phyloP scores from a whole-genome alignment of 108 stramenopile species.

The Asterionellopsis glacialis region DNA sequence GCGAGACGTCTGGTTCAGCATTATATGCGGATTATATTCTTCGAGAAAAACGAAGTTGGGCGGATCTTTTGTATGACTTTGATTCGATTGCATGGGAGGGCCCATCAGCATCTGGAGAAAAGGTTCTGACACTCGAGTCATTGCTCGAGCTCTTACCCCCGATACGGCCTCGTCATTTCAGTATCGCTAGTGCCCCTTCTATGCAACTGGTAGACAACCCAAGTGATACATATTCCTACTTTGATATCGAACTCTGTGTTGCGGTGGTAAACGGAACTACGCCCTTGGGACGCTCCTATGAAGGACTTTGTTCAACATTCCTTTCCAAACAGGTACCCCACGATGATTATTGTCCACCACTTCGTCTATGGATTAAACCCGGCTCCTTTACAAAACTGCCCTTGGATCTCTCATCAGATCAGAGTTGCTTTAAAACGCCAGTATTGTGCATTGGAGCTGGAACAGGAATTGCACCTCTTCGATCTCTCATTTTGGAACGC shows the following conservation, averaged over 20 bases:
- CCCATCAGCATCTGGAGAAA: slow-evolving; percentile 4
- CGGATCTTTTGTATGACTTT: slow-evolving; percentile 81
- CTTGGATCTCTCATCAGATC: slow-evolving; percentile 11
- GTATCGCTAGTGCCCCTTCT: slow-evolving; percentile 75
- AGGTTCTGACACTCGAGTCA: slow-evolving; percentile 39
- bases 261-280: slow-evolving; percentile 74
- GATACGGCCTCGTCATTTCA: slow-evolving; percentile 70
- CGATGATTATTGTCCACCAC: neutral
- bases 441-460: slow-evolving; percentile 77
- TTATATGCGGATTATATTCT: slow-evolving; percentile 77
- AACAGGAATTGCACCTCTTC: slow-evolving; percentile 82
- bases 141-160: slow-evolving; percentile 58
- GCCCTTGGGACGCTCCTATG: slow-evolving; percentile 58
- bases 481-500: slow-evolving; percentile 68
- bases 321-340: slow-evolving; percentile 19
- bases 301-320: slow-evolving; percentile 69
- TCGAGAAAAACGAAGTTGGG: slow-evolving; percentile 80
- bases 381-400: slow-evolving; percentile 67
- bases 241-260: slow-evolving; percentile 67
- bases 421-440: slow-evolving; percentile 38
- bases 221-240: slow-evolving; percentile 11
- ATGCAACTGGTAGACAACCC: neutral
- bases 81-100: slow-evolving; percentile 43
- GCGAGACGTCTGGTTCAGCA: slow-evolving; percentile 64
- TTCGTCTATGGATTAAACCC: slow-evolving; percentile 67